Percentiles rank a stretch among this genome's conserved stretches.
Conservation (phyloP, 768 basidiomycete genomes). For the Pholiota molesta region DNA sequence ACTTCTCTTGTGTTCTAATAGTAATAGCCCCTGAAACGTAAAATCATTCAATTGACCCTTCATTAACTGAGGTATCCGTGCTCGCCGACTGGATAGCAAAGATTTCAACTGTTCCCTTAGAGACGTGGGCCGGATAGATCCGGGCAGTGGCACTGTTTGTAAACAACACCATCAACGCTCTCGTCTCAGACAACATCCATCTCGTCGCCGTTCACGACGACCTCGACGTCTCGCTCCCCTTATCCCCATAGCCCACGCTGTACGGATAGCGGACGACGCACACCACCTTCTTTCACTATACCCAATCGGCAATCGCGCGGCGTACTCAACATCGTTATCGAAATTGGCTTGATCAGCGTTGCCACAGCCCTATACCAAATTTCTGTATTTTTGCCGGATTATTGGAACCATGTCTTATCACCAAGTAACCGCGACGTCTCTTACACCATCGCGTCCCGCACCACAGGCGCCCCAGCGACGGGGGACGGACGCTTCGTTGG, state of each 20-base stretch:
- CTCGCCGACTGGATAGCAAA: too few species aligned
- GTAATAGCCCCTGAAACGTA: neutral
- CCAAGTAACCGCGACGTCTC: constrained; percentile 49
- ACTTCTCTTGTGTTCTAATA: neutral
- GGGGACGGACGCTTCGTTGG: constrained; percentile 38
- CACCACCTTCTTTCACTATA: neutral
- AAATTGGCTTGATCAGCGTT: constrained; percentile 4
- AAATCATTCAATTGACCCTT: too few species aligned
- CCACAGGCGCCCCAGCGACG: constrained; percentile 68
- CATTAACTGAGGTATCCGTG: too few species aligned
- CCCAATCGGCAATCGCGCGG: neutral
- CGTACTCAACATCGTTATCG: constrained; percentile 2
- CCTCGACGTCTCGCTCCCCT: constrained; percentile 2
- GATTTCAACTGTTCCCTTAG: constrained; percentile 18
- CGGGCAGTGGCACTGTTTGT: constrained; percentile 22
- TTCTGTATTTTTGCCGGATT: neutral
- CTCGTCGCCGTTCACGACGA: constrained; percentile 19
- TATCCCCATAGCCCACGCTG: neutral
- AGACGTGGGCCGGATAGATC: constrained; percentile 26
- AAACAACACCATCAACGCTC: constrained; percentile 23
- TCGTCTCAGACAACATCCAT: constrained; percentile 19
- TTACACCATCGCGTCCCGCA: constrained; percentile 80
- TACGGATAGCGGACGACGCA: neutral
- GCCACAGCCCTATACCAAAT: constrained; percentile 1
- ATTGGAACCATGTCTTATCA: constrained; percentile 37